Base-by-base conservation (phyloP, 2,329 filamentous ascomycete species). In the Fusarium agapanthi region DNA sequence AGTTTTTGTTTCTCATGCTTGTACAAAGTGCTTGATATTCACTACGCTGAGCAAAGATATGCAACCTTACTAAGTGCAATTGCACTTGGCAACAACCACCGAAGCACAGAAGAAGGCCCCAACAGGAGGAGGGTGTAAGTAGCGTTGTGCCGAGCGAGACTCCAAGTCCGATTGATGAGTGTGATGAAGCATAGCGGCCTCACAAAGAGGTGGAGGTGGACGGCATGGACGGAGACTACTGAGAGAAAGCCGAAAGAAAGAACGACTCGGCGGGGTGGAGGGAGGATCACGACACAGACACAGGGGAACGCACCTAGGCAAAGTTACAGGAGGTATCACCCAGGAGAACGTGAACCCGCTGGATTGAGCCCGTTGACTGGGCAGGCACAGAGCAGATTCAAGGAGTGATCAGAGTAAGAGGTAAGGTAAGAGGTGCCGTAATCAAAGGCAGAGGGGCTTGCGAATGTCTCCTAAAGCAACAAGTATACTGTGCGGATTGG, bases 401-500 rank as follows among this genome's bases (percentile, higher is more conserved):
- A 54, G 56, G 70, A 58, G 71, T 73, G 71, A 71, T 65, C 43
- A 73, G 66, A 67, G 61, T 64, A 56, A 45, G 20, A 51, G 38
- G 50, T n/a, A 40, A 54, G 50, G 50, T 22, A 41, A 53, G 45
- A 67, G 62, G 62, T 67, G 54, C 63, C 54, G 38, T 67, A 73
- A 71, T 74, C 67, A 68, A 73, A 68, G 63, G 63, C 55, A 77
- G 74, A 76, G 73, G 72, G 75, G 74, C 74, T 76, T 76, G 74
- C 70, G 66, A 77, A 54, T 73, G 55, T 40, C 53, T 62, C 55
- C 62, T 62, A 56, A 43, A 45, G 30, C 16, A 26, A 44, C 18
- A 79, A 71, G 82, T 83, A 83, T 72, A 82, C 82, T 72, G 81
- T 83, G 81, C 79, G 79, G 64, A 69, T 58, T 59, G 1, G 7